Percentiles rank a stretch among this genome's conserved stretches.
These are phyloP conservation scores for Annulohypoxylon nitens DNA, from an alignment of 495 filamentous ascomycete species.

Conservation along the genomic window DNA sequence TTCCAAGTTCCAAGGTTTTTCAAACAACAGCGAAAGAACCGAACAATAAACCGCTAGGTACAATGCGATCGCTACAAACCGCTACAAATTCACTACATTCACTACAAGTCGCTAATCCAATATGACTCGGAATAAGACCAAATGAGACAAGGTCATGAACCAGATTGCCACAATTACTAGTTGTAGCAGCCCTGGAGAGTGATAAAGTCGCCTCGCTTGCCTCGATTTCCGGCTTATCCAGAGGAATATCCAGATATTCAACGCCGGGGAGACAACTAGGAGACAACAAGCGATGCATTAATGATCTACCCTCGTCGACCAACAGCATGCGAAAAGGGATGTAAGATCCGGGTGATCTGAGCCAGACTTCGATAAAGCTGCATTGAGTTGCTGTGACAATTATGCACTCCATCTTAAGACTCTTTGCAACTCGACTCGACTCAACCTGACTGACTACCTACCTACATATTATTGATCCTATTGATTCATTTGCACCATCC, in stretches of 20 bases:
- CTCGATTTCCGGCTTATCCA: not conserved
- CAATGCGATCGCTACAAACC: not conserved
- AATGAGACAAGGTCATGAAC: constrained; percentile 14
- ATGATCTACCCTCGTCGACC: constrained; percentile 38
- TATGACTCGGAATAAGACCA: constrained; percentile 13
- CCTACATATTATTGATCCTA: too few species aligned
- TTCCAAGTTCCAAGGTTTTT: constrained; percentile 9
- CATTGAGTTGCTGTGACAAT: constrained; percentile 23
- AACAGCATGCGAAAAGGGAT: constrained; percentile 21
- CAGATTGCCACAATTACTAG: not conserved
- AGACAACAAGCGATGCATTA: constrained; percentile 36
- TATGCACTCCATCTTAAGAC: constrained; percentile 15
- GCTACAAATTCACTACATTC: not conserved
- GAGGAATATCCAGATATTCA: not conserved
- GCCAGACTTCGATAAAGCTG: constrained; percentile 20
- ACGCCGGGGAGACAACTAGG: not conserved
- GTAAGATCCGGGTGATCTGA: constrained; percentile 32
- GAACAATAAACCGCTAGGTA: not conserved
- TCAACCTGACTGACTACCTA: not conserved
- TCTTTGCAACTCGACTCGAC: not conserved
- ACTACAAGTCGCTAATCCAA: not conserved
- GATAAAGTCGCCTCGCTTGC: not conserved
- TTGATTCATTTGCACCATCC: not conserved
- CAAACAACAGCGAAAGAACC: constrained; percentile 5
- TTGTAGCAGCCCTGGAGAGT: too few species aligned